Percentiles rank a stretch among this genome's conserved stretches.
Conservation (phyloP, 306 rosid genomes). For the Dicorynia guianensis region DNA sequence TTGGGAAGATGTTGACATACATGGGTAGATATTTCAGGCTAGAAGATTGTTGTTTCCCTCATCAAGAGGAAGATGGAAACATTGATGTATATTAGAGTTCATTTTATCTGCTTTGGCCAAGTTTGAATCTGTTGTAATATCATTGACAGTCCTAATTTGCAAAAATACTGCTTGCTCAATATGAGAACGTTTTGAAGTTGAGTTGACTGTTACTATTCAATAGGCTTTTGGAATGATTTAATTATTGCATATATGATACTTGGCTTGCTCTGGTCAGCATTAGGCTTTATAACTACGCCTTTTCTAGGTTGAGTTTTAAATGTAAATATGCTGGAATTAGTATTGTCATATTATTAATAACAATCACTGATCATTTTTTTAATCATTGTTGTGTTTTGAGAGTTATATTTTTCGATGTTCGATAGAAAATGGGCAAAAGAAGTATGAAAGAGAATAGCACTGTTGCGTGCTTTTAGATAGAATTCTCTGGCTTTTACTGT, state of each 20-base stretch:
- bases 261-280: not conserved
- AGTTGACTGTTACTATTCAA: not conserved
- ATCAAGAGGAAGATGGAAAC: not conserved
- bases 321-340: not conserved
- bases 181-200: not conserved
- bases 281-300: not conserved
- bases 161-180: not conserved
- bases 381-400: not conserved
- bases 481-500: not conserved
- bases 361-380: not conserved
- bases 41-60: not conserved
- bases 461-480: not conserved
- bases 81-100: not conserved
- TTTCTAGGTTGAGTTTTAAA: not conserved
- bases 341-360: not conserved
- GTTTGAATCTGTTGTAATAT: not conserved
- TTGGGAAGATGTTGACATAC: not conserved
- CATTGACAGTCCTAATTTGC: not conserved
- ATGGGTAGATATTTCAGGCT: not conserved
- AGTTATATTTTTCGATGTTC: not conserved
- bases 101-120: not conserved
- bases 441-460: not conserved
- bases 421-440: not conserved
- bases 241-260: not conserved
- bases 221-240: not conserved